A percentile compares a stretch with the other conserved stretches of the same genome.
phyloP scores from a whole-genome alignment of 192 early-diverging fungal genomes.

The Coemansia sp. region DNA sequence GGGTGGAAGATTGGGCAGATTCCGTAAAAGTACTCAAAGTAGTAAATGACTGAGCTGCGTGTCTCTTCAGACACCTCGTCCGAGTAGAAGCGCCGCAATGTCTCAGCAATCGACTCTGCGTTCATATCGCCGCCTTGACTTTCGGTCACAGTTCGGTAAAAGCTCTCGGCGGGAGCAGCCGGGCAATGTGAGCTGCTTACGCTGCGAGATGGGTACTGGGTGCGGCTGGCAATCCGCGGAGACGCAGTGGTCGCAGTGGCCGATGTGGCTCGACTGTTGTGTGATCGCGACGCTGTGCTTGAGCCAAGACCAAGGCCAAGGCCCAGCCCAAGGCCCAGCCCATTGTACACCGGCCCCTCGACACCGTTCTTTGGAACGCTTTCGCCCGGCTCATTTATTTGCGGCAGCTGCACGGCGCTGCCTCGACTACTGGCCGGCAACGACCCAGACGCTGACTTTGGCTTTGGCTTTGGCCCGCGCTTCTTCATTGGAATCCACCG shows the following conservation, averaged over 20 bases:
- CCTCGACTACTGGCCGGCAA: constrained; percentile 3
- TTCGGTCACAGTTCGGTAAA: constrained; percentile 6
- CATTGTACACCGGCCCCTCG: not conserved
- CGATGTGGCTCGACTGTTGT: constrained; percentile 9
- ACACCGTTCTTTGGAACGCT: not conserved
- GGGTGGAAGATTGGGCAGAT: constrained; percentile 51
- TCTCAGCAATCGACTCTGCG: constrained; percentile 5
- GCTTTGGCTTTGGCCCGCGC: constrained; percentile 47
- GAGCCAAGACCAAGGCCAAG: not conserved
- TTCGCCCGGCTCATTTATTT: not conserved
- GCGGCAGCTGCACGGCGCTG: constrained; percentile 6
- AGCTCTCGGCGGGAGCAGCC: not conserved
- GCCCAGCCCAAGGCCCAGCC: not conserved
- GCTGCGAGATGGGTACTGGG: not conserved
- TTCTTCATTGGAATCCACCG: constrained; percentile 50
- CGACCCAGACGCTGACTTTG: not conserved
- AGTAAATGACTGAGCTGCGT: constrained; percentile 36
- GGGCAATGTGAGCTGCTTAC: not conserved
- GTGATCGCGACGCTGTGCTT: not conserved
- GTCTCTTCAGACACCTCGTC: constrained; percentile 36
- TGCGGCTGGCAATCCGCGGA: not conserved
- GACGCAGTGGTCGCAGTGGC: constrained; percentile 5
- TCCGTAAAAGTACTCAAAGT: constrained; percentile 48
- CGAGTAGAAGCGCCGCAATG: constrained; percentile 42
- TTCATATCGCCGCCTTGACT: not conserved